Conservation (phyloP, 2,329 filamentous ascomycete species). For the Colletotrichum liaoningense region DNA sequence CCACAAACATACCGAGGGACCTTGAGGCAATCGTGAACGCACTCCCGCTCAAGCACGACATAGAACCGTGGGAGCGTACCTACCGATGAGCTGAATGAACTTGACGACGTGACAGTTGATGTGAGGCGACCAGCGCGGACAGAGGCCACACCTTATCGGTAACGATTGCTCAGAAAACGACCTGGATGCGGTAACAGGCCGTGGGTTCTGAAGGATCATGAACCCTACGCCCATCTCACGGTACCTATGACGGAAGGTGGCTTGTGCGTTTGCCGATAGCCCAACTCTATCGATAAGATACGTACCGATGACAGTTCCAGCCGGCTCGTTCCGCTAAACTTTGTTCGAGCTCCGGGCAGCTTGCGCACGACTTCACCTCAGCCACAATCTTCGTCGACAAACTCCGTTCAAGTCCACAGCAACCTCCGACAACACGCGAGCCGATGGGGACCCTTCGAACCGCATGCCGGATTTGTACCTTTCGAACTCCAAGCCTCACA, state of each 20-base stretch:
- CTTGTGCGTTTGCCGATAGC: neutral
- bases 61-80: neutral
- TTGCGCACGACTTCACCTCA: neutral
- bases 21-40: neutral
- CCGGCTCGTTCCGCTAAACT: conserved; percentile 27
- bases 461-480: neutral
- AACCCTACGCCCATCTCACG: neutral
- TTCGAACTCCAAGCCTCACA: neutral
- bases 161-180: neutral
- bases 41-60: neutral
- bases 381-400: neutral
- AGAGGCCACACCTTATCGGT: neutral
- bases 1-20: neutral
- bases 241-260: neutral
- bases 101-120: too few relatives aligned
- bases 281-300: conserved; percentile 22
- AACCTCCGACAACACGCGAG: neutral
- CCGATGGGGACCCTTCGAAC: conserved; percentile 5
- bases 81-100: too few relatives aligned
- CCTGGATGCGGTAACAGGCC: neutral
- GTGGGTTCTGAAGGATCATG: neutral
- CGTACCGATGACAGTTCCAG: conserved; percentile 15
- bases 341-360: conserved; percentile 18
- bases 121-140: too few relatives aligned
- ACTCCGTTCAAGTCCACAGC: neutral